Evolutionary conservation across 2,329 filamentous ascomycete genomes (phyloP).

Genomic region (Hypoxylon sp.): DNA sequence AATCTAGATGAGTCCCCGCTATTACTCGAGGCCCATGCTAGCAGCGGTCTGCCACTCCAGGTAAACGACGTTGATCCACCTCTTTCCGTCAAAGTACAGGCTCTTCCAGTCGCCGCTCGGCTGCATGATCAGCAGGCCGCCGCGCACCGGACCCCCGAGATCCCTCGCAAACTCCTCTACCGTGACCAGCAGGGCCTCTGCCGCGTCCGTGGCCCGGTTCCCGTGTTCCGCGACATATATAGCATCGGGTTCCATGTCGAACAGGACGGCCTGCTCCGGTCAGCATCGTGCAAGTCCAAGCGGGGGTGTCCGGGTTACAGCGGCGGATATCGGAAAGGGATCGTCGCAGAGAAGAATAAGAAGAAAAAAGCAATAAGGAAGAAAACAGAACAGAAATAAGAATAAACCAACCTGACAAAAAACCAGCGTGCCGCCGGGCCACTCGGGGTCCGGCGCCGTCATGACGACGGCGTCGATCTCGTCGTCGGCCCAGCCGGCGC

Average conservation of each 20-base stretch:
- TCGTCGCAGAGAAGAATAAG: too few relatives aligned
- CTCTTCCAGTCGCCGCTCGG: conserved; percentile 27
- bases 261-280: conserved; percentile 14
- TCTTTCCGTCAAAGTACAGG: conserved; percentile 34
- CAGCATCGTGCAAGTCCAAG: too few relatives aligned
- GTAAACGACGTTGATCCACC: conserved; percentile 37
- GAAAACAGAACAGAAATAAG: too few relatives aligned
- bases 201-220: conserved; percentile 17
- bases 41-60: conserved; percentile 37
- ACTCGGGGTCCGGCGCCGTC: conserved; percentile 33
- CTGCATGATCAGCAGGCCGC: conserved; percentile 27
- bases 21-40: conserved; percentile 17
- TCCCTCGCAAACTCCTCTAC: conserved; percentile 24
- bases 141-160: background rate
- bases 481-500: conserved; percentile 11
- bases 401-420: too few relatives aligned
- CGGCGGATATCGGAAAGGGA: too few relatives aligned
- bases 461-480: conserved; percentile 20
- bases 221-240: conserved; percentile 20
- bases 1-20: background rate
- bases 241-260: background rate
- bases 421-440: conserved; percentile 23
- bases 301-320: too few relatives aligned
- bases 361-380: too few relatives aligned
- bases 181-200: conserved; percentile 16